A percentile compares a stretch with the other conserved stretches of the same genome.
Conservation (phyloP, 2,329 filamentous ascomycete genomes). For the Sporothrix dimorphospora region DNA sequence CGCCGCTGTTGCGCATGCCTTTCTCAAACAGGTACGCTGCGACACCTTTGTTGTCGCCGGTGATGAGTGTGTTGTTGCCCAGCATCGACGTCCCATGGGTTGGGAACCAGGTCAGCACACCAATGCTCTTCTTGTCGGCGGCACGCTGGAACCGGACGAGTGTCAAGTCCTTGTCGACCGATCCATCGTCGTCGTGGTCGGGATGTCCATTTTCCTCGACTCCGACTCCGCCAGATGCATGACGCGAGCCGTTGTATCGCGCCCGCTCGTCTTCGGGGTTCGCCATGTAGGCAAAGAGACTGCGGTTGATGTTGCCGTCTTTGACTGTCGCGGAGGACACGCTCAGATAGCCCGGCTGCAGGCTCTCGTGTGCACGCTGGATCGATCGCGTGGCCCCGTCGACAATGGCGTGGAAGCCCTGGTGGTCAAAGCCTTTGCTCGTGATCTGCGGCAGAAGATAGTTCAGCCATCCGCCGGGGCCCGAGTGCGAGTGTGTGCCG, state of each 20-base stretch:
- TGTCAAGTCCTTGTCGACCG: slow-evolving; percentile 75
- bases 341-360: slow-evolving; percentile 63
- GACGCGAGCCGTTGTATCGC: slow-evolving; percentile 56
- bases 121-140: slow-evolving; percentile 72
- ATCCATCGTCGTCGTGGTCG: slow-evolving; percentile 35
- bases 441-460: slow-evolving; percentile 90
- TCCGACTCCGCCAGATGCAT: neutral
- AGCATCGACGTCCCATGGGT: slow-evolving; percentile 89
- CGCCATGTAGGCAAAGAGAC: slow-evolving; percentile 79
- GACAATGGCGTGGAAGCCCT: slow-evolving; percentile 85
- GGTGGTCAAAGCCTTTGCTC: slow-evolving; percentile 79
- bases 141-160: slow-evolving; percentile 73
- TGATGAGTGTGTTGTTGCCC: slow-evolving; percentile 86
- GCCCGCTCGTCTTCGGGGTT: slow-evolving; percentile 75
- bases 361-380: slow-evolving; percentile 69
- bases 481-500: slow-evolving; percentile 88
- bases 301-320: slow-evolving; percentile 81
- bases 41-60: slow-evolving; percentile 96
- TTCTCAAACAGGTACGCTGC: slow-evolving; percentile 84
- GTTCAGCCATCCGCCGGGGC: slow-evolving; percentile 89
- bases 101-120: slow-evolving; percentile 87
- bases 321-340: slow-evolving; percentile 64
- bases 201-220: neutral
- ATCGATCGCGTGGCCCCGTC: slow-evolving; percentile 81
- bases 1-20: slow-evolving; percentile 57